phyloP scores from a whole-genome alignment of 2,329 filamentous ascomycete species.

The Alternaria gaisen region DNA sequence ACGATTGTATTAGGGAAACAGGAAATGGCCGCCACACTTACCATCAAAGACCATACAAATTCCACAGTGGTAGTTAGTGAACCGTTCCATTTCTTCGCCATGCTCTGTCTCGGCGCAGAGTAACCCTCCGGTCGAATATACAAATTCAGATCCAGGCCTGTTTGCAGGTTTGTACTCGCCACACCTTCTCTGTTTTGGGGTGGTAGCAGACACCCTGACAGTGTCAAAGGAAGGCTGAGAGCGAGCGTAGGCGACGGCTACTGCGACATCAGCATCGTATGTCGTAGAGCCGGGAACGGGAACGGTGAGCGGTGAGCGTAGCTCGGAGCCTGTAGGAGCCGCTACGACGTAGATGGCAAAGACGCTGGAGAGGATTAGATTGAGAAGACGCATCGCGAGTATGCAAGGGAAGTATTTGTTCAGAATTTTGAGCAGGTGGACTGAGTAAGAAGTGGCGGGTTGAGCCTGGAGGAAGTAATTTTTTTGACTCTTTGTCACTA shows the following conservation, averaged over 20 bases:
- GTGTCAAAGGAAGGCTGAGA: neutral
- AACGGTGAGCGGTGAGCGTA: neutral
- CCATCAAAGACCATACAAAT: conserved; percentile 7
- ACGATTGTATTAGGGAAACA: no score
- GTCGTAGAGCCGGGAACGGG: neutral
- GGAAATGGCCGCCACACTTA: neutral
- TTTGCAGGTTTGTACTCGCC: neutral
- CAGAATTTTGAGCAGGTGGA: neutral
- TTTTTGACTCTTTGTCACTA: neutral
- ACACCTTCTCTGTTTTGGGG: neutral
- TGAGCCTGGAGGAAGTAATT: neutral
- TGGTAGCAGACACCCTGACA: neutral
- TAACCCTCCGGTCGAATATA: neutral
- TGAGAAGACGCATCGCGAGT: neutral
- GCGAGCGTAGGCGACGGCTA: neutral
- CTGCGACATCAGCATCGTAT: conserved; percentile 1
- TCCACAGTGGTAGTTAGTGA: neutral
- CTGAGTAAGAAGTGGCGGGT: neutral
- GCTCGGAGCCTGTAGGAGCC: neutral
- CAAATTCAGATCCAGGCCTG: neutral
- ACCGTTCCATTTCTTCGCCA: neutral
- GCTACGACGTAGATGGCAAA: neutral
- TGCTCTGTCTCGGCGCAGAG: neutral
- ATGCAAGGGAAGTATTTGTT: neutral
- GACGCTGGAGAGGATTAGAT: neutral